Evolutionary conservation across 2,329 filamentous ascomycete genomes (phyloP), one percentile per base, ranked within the genome.

Genomic region (Verticillium zaregamsianum): DNA sequence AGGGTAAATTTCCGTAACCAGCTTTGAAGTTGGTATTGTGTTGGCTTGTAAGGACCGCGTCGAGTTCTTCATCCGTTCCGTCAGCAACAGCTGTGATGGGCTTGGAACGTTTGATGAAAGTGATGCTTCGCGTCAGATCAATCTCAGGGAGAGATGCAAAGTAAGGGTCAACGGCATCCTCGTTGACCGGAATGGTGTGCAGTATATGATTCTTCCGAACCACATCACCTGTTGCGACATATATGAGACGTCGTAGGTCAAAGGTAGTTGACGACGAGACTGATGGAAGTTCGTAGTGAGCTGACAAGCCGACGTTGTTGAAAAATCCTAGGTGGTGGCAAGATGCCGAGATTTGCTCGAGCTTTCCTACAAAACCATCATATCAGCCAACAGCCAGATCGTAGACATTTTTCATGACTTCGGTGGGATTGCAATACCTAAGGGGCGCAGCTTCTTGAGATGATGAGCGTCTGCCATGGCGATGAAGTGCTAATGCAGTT

Each of bases 81-180:
- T 71, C 69, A 11, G 61, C 66, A 15, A 7, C 25, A 1, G 64
- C 52, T 2, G 61, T 54, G 3, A 66, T 25, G 2, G 55, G 55
- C 17, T 65, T 58, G 2, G 66, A 61, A 11, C 72, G 68, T 20
- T 72, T 65, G 12, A 71, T 65, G 32, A 76, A 80, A 45, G 67
- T 67, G 4, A 80, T 71, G 52, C 72, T 73, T 12, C 70, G 69
- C 2, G 70, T 66, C 17, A 82, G 67, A 60, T 81, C 68, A 33
- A 82, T 73, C 9, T 72, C 67, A 4, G 77, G 75, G 3, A 82
- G 71, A 25, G 77, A 76, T 9, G 71, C 79, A 57, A 80, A 82
- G 65, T 77, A 78, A 0, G 79, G 71, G 1, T 76, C 65, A 55
- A 71, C 70, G 20, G 68, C 75, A 59, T 72, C 74, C 66, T 80